These are phyloP conservation scores for Rhododendron ferrugineum DNA, from an alignment of 148 eudicot species.

Conservation along the genomic window DNA sequence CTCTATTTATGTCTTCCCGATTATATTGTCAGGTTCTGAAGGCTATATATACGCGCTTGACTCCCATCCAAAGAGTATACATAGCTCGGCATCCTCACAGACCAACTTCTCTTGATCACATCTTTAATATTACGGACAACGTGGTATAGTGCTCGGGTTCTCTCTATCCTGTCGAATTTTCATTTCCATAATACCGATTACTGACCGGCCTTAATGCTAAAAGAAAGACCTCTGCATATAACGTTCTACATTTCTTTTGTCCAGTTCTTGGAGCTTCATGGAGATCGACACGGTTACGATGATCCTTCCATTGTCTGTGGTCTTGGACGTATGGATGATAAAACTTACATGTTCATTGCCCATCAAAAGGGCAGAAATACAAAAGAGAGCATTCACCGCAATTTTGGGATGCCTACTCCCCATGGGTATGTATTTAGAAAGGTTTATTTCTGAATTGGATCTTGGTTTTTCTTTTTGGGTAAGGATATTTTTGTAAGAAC, in stretches of 20 bases:
- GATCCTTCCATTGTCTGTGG: constrained; percentile 92
- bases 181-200: background rate
- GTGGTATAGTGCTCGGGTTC: constrained; percentile 31
- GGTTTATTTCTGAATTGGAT: background rate
- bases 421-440: constrained; percentile 59
- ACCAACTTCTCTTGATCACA: constrained; percentile 89
- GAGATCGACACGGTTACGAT: constrained; percentile 87
- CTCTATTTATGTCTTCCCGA: constrained; percentile 6
- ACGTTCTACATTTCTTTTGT: background rate
- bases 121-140: constrained; percentile 74
- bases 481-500: background rate
- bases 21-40: constrained; percentile 55
- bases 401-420: constrained; percentile 97
- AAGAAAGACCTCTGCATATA: background rate
- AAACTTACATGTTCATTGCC: constrained; percentile 83
- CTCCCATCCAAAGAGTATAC: constrained; percentile 87
- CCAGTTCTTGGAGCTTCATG: constrained; percentile 92
- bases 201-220: background rate
- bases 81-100: constrained; percentile 96
- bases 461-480: background rate
- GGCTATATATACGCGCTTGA: constrained; percentile 63
- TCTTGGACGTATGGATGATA: constrained; percentile 70
- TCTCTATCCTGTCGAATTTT: background rate
- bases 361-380: constrained; percentile 92
- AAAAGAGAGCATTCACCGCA: constrained; percentile 73